These are phyloP conservation scores for Polyporus arcularius DNA, from an alignment of 768 basidiomycete genomes.

Conservation along the genomic window DNA sequence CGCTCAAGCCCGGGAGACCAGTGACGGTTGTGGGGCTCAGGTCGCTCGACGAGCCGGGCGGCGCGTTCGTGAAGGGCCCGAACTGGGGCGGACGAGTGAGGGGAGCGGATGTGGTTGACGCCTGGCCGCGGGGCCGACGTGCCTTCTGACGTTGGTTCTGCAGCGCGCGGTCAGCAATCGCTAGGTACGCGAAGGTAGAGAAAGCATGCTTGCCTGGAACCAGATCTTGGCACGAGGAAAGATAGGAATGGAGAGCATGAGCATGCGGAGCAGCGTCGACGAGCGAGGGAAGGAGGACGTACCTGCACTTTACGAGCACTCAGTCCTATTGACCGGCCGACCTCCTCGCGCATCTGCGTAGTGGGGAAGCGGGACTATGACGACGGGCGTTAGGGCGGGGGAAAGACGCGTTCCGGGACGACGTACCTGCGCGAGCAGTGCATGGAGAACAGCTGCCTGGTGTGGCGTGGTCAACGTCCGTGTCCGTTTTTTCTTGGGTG, in stretches of 20 bases:
- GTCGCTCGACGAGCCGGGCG: conserved; percentile 25
- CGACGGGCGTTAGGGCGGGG: not conserved
- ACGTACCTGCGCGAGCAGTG: conserved; percentile 79
- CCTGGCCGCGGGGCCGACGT: conserved; percentile 66
- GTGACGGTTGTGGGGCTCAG: conserved; percentile 10
- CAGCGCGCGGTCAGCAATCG: conserved; percentile 26
- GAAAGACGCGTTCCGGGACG: not conserved
- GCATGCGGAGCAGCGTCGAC: not conserved
- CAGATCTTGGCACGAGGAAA: conserved; percentile 67
- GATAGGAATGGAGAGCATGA: conserved; percentile 11
- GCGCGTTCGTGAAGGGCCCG: conserved; percentile 56
- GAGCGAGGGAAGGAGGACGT: conserved; percentile 30
- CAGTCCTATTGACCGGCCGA: conserved; percentile 83
- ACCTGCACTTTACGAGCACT: conserved; percentile 92
- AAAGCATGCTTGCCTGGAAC: conserved; percentile 67
- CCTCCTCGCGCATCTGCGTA: conserved; percentile 84
- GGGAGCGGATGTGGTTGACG: conserved; percentile 43
- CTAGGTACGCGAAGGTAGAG: conserved; percentile 10
- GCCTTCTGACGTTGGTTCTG: conserved; percentile 91
- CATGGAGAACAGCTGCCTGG: conserved; percentile 85
- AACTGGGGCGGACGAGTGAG: conserved; percentile 60
- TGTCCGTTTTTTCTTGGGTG: conserved; percentile 79
- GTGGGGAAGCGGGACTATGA: conserved; percentile 84
- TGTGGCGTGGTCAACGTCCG: conserved; percentile 85
- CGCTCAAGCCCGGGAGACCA: conserved; percentile 3